Base-by-base conservation (phyloP, 2,329 filamentous ascomycete species). In the Fusarium domesticum region DNA sequence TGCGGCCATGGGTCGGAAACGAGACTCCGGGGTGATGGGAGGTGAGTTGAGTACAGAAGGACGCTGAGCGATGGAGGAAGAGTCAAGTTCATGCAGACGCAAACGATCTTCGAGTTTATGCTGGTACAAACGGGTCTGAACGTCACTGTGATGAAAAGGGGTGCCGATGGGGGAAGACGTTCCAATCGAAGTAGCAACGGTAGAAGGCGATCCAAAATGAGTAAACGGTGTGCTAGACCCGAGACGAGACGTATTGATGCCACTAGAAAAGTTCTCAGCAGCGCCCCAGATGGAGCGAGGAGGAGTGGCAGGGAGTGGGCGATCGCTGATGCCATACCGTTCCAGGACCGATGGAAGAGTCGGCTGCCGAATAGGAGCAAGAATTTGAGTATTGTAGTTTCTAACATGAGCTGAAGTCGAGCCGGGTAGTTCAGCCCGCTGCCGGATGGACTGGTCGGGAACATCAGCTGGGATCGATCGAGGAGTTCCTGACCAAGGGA, bases 1-100 rank as follows among this genome's bases (percentile, higher is more conserved):
- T 6, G 54, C 50, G 11, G 52, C 49, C 58, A 60, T 60, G 15
- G 58, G 58, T 11, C 54, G 48, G 18, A 59, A 59, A 2, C 51
- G 16, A 11, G n/a, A 28, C 4, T 11, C n/a, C 18, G 12, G 35
- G 10, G 10, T 10, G 14, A 12, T 28, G 14, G 7, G 10, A 12
- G 23, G 14, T 12, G 23, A 12, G 23, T 28, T 28, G 4, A 12
- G 14, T 11, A 28, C 23, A 28, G 14, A 4, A 28, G 8, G 23
- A 10, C 23, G 23, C 14, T 28, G 23, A 28, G 8, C 23, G 8
- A 28, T 28, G 23, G 23, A 3, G 7, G 23, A 28, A 28, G 23
- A 12, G 14, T 3, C 23, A 28, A 28, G 7, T 8, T 28, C 23
- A 8, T 12, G 23, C 23, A 11, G 23, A 8, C 7, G 23, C 23